phyloP scores from a whole-genome alignment of 2,329 filamentous ascomycete species.

The Neophaeococcomyces aloes region DNA sequence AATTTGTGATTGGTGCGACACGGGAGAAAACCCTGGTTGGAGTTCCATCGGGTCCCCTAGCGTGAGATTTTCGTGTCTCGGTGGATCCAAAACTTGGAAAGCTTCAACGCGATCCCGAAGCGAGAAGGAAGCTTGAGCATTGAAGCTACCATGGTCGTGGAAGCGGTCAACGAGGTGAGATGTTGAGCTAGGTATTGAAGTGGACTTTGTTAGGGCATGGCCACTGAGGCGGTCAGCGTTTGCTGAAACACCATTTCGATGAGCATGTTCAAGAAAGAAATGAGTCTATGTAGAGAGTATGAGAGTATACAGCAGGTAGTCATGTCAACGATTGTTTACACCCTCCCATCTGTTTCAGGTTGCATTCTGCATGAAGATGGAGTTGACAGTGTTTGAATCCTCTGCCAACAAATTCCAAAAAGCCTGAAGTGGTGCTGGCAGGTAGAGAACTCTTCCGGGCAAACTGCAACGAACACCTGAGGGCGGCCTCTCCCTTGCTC shows the following conservation, averaged over 20 bases:
- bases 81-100: not conserved
- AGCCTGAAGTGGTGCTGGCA: conserved; percentile 5
- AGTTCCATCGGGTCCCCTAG: not conserved
- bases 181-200: not conserved
- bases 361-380: conserved; percentile 4
- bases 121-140: not conserved
- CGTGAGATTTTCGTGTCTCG: conserved; percentile 6
- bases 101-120: conserved; percentile 1
- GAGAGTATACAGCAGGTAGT: not conserved
- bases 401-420: not conserved
- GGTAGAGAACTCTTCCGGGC: not conserved
- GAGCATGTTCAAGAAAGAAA: not conserved
- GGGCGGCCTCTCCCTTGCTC: not conserved
- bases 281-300: not conserved
- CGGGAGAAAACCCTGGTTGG: not conserved
- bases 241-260: not conserved
- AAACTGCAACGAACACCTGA: not conserved
- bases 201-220: not conserved
- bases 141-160: not conserved
- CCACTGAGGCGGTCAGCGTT: conserved; percentile 4
- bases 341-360: not conserved
- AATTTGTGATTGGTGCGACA: not conserved
- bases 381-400: not conserved
- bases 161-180: conserved; percentile 1
- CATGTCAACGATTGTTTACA: not conserved